These are phyloP conservation scores for Cladophialophora chaetospira DNA, from an alignment of 2,329 filamentous ascomycete species.

Conservation along the genomic window DNA sequence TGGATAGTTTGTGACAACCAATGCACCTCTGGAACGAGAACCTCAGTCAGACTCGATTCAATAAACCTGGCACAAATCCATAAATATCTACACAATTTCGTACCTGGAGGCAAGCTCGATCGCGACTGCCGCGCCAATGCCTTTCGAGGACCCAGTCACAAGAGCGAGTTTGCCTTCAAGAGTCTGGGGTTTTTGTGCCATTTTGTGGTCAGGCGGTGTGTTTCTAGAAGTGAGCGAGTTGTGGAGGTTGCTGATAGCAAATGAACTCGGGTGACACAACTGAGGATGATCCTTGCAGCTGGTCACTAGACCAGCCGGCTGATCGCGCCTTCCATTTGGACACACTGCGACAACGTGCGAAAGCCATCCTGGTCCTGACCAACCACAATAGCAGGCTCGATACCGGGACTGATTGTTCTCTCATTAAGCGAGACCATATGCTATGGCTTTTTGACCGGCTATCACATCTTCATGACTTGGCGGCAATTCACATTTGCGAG, in stretches of 20 bases:
- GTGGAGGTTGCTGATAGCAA: too few relatives aligned
- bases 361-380: too few relatives aligned
- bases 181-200: conserved; percentile 15
- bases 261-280: too few relatives aligned
- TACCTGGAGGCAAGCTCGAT: conserved; percentile 15
- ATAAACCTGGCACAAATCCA: neutral
- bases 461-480: neutral
- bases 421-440: neutral
- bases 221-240: neutral
- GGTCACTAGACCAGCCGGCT: too few relatives aligned
- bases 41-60: neutral
- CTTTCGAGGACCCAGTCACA: conserved; percentile 53
- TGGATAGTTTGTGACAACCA: conserved; percentile 14
- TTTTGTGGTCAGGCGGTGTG: neutral
- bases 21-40: neutral
- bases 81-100: neutral
- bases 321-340: neutral
- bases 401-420: neutral
- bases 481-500: neutral
- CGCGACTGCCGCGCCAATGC: conserved; percentile 53
- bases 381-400: neutral
- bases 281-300: too few relatives aligned
- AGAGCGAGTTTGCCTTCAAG: conserved; percentile 40
- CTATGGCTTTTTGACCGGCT: neutral
- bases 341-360: neutral